A percentile compares a stretch with the other conserved stretches of the same genome.
phyloP scores from a whole-genome alignment of 148 eudicot species.

The Polygonum maritimum region DNA sequence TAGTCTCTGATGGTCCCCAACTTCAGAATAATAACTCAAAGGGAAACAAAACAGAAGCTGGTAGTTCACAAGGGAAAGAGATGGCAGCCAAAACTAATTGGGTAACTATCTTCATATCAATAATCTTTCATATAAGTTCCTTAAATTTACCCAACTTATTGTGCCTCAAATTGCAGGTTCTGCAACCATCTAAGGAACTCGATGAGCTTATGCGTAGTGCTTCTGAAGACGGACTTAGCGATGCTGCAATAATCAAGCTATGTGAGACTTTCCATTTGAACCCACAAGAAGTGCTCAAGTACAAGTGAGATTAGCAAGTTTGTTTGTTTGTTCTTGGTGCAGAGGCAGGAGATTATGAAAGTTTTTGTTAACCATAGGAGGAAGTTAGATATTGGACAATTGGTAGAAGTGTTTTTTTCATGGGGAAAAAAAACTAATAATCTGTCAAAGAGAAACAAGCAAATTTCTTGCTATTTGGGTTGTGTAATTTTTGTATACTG shows the following conservation, averaged over 20 bases:
- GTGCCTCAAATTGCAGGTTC: constrained; percentile 27
- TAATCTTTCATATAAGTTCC: background rate
- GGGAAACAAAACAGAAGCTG: background rate
- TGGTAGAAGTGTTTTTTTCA: background rate
- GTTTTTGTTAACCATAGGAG: background rate
- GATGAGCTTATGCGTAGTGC: constrained; percentile 38
- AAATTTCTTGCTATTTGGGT: too few species aligned
- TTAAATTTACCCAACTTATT: background rate
- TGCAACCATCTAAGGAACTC: constrained; percentile 70
- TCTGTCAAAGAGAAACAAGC: too few species aligned
- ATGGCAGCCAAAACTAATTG: background rate
- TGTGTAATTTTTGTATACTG: background rate
- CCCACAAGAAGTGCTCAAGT: constrained; percentile 56
- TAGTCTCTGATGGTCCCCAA: constrained; percentile 54
- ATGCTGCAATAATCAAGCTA: constrained; percentile 36
- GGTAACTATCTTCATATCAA: background rate
- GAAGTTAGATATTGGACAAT: background rate
- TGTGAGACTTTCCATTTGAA: constrained; percentile 63
- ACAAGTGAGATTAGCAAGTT: constrained; percentile 19
- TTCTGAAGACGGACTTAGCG: constrained; percentile 41
- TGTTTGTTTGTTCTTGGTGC: background rate
- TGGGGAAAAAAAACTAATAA: background rate
- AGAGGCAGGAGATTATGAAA: background rate
- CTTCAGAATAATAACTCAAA: background rate
- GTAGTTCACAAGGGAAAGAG: background rate